These are phyloP conservation scores for Ganoderma sinense DNA, from an alignment of 1,284 basidiomycete genomes.

Conservation along the genomic window DNA sequence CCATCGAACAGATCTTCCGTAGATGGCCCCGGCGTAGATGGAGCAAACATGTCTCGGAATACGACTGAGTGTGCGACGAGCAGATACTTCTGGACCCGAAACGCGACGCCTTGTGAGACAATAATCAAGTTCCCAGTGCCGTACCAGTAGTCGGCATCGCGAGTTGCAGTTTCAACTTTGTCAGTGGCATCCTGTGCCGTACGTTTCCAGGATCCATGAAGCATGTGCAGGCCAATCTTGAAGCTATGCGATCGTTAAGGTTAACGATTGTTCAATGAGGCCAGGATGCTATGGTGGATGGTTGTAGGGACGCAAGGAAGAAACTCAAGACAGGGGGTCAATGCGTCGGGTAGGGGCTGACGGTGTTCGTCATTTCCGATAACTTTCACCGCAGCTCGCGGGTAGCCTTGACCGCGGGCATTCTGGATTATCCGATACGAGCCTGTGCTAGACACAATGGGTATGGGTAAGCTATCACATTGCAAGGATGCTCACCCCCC, in stretches of 20 bases:
- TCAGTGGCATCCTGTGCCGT: not conserved
- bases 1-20: constrained; percentile 19
- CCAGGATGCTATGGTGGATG: no score
- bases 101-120: constrained; percentile 19
- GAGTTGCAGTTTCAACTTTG: not conserved
- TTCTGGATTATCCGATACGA: no score
- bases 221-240: no score
- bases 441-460: no score
- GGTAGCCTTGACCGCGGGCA: no score
- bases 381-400: no score
- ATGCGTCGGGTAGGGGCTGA: no score
- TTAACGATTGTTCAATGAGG: not conserved
- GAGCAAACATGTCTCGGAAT: constrained; percentile 31
- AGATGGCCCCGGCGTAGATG: constrained; percentile 12
- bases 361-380: no score
- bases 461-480: no score
- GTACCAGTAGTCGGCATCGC: constrained; percentile 24
- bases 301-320: not conserved
- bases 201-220: no score
- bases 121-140: constrained; percentile 34
- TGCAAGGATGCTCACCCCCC: no score
- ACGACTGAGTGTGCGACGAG: constrained; percentile 30
- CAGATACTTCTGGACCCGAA: constrained; percentile 28
- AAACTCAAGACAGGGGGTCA: not conserved
- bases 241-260: no score